Evolutionary conservation across 768 basidiomycete species (phyloP), one percentile per base, ranked within the genome.

Genomic region (Psilocybe subaeruginosa): DNA sequence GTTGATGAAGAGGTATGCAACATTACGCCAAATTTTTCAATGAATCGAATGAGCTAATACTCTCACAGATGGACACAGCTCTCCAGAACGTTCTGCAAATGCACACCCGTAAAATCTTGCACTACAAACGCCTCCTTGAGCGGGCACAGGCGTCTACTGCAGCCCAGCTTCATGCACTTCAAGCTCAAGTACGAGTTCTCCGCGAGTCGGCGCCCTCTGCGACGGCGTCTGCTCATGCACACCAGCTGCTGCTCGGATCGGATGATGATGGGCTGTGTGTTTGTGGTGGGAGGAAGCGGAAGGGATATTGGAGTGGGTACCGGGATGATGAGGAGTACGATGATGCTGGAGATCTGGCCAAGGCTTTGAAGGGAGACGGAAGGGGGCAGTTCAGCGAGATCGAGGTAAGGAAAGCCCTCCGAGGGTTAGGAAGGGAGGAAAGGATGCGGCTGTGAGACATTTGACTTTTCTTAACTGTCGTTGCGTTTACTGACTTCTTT

Each of bases 81-180:
- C 73, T 83, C 16, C 69, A 77, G 12, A 64, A 67, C 37, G 70
- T 84, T 17, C 72, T 79, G 14, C 65, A 72, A 4, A 70, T 83
- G 63, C 83, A 85, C 64, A 75, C 79, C 0, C 74, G 76, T 23
- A 91, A 90, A 66, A 82, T 93, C 12, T 80, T 86, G 14, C 85
- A 88, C 59, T 90, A 91, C 74, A 93, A 89, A 69, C 84, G 92
- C 1, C 80, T 95, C 1, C 82, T 95, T 11, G 92, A 95, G 65
- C 88, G 89, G 43, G 83, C 91, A 0, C 93, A 95, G 66, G 85
- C 89, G 2, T 86, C 87, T 8, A 82, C 89, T 1, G 91, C 92
- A 0, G 88, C 92, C 1, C 93, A 95, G 68, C 77, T 94, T 1
- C 92, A 95, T 68, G 92, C 93, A 0, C 77, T 95, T 0, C 92